These are phyloP conservation scores for Fusarium falciforme DNA, from an alignment of 2,329 filamentous ascomycete genomes.

Conservation along the genomic window DNA sequence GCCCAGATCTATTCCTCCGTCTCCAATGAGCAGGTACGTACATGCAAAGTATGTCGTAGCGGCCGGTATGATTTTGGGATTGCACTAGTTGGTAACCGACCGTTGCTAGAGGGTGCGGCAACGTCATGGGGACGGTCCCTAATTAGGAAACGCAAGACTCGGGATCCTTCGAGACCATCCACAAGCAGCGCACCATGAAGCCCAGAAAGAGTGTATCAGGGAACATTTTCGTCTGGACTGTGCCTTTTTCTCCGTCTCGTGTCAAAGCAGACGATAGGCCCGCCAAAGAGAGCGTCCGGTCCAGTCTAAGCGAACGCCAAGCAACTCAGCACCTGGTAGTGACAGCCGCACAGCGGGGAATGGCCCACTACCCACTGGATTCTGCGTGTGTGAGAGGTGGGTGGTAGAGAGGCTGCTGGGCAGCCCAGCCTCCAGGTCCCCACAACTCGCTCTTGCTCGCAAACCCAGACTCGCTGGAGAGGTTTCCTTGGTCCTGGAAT, in stretches of 20 bases:
- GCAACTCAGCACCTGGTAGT: slow-evolving; percentile 38
- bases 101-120: slow-evolving; percentile 21
- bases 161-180: background rate
- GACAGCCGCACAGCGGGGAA: slow-evolving; percentile 40
- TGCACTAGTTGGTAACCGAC: slow-evolving; percentile 30
- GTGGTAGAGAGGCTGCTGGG: slow-evolving; percentile 3
- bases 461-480: background rate
- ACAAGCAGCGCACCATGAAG: background rate
- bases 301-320: slow-evolving; percentile 31
- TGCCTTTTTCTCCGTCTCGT: slow-evolving; percentile 17
- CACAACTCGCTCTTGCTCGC: background rate
- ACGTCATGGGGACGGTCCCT: slow-evolving; percentile 18
- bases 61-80: slow-evolving; percentile 30
- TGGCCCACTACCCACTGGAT: slow-evolving; percentile 26
- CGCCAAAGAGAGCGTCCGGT: slow-evolving; percentile 16
- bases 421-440: slow-evolving; percentile 10
- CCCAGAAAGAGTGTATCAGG: background rate
- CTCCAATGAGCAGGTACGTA: background rate
- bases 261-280: slow-evolving; percentile 21
- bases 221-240: background rate
- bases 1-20: slow-evolving; percentile 33
- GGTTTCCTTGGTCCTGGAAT: background rate
- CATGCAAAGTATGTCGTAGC: slow-evolving; percentile 10
- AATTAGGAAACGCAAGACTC: slow-evolving; percentile 9
- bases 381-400: slow-evolving; percentile 7